phyloP scores from a whole-genome alignment of 78 protist species.

The slime mould (Dictyostelium discoideum) region dicty_2.7 NC_007088.5:5758001-5758500 shows the following conservation, averaged over 20 bases:
- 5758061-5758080: background rate
- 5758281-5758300: background rate
- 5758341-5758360: constrained; percentile 80
- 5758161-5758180: constrained; percentile 36
- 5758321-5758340: constrained; percentile 74
- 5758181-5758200: background rate
- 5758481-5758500: constrained; percentile 75
- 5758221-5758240: background rate
- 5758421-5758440: constrained; percentile 78
- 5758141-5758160: constrained; percentile 24
- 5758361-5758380: constrained; percentile 62
- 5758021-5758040: background rate
- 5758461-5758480: constrained; percentile 46
- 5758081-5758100: background rate
- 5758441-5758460: constrained; percentile 65
- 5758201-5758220: background rate
- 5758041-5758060: background rate
- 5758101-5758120: background rate
- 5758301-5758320: constrained; percentile 7
- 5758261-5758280: background rate
- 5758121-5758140: constrained; percentile 28
- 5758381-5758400: constrained; percentile 62
- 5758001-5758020: background rate
- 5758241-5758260: background rate
- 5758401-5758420: constrained; percentile 43